Base-by-base conservation (phyloP, 345 rosid species). In the Anastatica hierochuntica region DNA sequence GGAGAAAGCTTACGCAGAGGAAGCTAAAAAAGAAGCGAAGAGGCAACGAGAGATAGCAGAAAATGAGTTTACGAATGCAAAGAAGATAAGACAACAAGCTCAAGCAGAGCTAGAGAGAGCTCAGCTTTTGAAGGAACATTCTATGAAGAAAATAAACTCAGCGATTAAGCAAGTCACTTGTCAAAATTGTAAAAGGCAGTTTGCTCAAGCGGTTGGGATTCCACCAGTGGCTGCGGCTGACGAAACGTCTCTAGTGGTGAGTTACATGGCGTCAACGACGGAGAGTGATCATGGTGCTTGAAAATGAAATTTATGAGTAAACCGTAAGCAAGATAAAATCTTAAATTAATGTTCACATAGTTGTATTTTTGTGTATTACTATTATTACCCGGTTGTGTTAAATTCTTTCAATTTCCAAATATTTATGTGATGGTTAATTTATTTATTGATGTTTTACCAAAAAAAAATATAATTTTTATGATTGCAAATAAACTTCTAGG, bases 231-330 rank as follows among this genome's bases (percentile, higher is more conserved):
- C 50, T 24, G 34, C 64, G 34, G 81, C 81, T 4, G 90, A 85
- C 9, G 95, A 85, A 62, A 82, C 83, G 17, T 82, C 90, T 8
- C 72, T 85, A 21, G 90, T 72, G n/a, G 68, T 77, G 66, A 85
- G 95, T 75, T 85, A 82, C 71, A 70, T 85, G 82, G 82, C 95
- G 14, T 82, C 88, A 85, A 88, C 2, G 90, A 82, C 55, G 90
- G 90, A 23, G 95, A 80, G 50, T 62, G 60, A 66, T 58, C 52
- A 56, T 21, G 5, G 19, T 50, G 18, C 17, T 49, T 26, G 57
- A 41, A 38, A 56, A 41, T 13, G 38, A 13, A 48, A 63, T 14
- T 37, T 23, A 14, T n/a, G 27, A 23, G 24, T 21, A 21, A 21
- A 2, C 5, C 24, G 24, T 21, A 21, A 2, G 24, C 5, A 21